Evolutionary conservation across 2,329 filamentous ascomycete species (phyloP).

Genomic region (Karstenula rhodostoma): DNA sequence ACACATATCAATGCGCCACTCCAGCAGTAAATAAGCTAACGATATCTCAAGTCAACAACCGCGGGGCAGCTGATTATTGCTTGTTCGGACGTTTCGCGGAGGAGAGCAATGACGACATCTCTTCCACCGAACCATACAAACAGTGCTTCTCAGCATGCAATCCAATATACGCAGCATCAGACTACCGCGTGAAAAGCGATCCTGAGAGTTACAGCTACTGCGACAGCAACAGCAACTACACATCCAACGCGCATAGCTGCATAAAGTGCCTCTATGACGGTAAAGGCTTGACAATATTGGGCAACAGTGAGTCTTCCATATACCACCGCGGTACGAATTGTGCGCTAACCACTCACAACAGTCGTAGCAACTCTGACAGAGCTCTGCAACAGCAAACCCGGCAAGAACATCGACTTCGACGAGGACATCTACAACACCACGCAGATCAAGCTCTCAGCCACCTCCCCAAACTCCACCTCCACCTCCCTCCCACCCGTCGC

Average conservation of each 20-base stretch:
- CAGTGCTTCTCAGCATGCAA: constrained; percentile 27
- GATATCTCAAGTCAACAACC: constrained; percentile 27
- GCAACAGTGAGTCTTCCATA: constrained; percentile 24
- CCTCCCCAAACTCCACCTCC: neutral
- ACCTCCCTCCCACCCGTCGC: constrained; percentile 11
- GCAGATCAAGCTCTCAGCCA: constrained; percentile 16
- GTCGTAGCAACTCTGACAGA: constrained; percentile 26
- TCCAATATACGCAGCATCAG: constrained; percentile 23
- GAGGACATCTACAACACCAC: constrained; percentile 28
- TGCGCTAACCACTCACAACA: constrained; percentile 3
- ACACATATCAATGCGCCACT: neutral
- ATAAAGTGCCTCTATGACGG: constrained; percentile 25
- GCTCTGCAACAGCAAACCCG: constrained; percentile 29
- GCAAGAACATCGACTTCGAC: constrained; percentile 22
- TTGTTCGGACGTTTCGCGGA: constrained; percentile 28
- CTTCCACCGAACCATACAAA: constrained; percentile 21
- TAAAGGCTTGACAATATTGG: constrained; percentile 26
- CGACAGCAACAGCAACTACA: constrained; percentile 27
- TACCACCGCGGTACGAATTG: neutral
- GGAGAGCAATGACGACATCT: constrained; percentile 24
- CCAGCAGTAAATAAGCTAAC: neutral
- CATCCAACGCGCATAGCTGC: constrained; percentile 24
- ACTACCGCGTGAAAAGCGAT: constrained; percentile 25
- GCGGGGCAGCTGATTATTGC: constrained; percentile 30
- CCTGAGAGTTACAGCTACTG: constrained; percentile 28